Evolutionary conservation across 2,329 filamentous ascomycete genomes (phyloP).

Genomic region (Penicillium brevicompactum): DNA sequence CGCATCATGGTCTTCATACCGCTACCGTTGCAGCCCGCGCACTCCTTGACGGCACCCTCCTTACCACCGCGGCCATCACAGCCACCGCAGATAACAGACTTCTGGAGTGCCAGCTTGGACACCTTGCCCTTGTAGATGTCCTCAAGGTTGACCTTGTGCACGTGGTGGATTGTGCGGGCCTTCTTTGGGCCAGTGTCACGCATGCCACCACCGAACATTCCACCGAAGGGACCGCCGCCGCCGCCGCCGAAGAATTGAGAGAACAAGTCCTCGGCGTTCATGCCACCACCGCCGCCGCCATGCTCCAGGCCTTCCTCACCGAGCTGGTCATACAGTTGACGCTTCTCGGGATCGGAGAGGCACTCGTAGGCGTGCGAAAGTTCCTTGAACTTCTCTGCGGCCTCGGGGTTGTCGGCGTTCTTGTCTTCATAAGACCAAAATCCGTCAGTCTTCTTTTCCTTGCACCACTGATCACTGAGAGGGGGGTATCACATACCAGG

Average conservation of each 20-base stretch:
- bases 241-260: slow-evolving; percentile 91
- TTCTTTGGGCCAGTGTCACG: slow-evolving; percentile 81
- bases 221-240: slow-evolving; percentile 66
- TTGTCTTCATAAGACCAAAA: slow-evolving; percentile 66
- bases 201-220: slow-evolving; percentile 80
- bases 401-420: slow-evolving; percentile 89
- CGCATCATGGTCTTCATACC: slow-evolving; percentile 99
- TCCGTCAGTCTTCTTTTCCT: slow-evolving; percentile 3
- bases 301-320: slow-evolving; percentile 91
- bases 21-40: slow-evolving; percentile 83
- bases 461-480: slow-evolving; percentile 12
- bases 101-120: slow-evolving; percentile 94
- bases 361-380: slow-evolving; percentile 94
- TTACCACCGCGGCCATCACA: slow-evolving; percentile 95
- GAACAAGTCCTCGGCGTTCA: slow-evolving; percentile 95
- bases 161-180: slow-evolving; percentile 95
- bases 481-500: slow-evolving; percentile 67
- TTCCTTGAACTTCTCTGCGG: slow-evolving; percentile 98
- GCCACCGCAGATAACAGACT: slow-evolving; percentile 93
- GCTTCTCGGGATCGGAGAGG: slow-evolving; percentile 89
- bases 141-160: slow-evolving; percentile 96
- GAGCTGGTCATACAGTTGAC: slow-evolving; percentile 92
- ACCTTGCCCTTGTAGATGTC: slow-evolving; percentile 98
- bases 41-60: slow-evolving; percentile 95
- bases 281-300: slow-evolving; percentile 79